These are phyloP conservation scores for Parasarocladium wereldwijsianum DNA, from an alignment of 2,329 filamentous ascomycete genomes.

Conservation along the genomic window DNA sequence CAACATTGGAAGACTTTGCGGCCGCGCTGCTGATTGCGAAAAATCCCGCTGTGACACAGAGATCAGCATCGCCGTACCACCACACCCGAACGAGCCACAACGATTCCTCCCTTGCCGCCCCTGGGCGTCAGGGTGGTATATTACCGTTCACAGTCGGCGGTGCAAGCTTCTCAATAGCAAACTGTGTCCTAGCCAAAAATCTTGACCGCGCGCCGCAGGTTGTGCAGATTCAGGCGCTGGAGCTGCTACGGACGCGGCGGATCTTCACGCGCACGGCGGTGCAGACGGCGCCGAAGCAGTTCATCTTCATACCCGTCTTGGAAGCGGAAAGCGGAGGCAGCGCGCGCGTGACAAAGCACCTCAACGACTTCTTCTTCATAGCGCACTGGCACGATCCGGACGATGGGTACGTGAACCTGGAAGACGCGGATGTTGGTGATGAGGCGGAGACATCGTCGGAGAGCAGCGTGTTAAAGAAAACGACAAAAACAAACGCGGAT, in stretches of 20 bases:
- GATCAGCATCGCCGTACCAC: constrained; percentile 6
- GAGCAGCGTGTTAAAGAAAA: constrained; percentile 30
- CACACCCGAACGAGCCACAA: constrained; percentile 8
- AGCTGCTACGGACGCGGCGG: constrained; percentile 67
- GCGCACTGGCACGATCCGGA: constrained; percentile 67
- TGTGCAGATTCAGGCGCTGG: constrained; percentile 66
- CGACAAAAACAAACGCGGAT: constrained; percentile 9
- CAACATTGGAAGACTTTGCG: constrained; percentile 69
- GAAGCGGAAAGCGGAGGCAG: constrained; percentile 29
- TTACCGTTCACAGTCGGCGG: constrained; percentile 14
- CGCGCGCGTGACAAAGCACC: constrained; percentile 36
- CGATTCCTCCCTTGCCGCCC: constrained; percentile 11
- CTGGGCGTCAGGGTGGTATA: constrained; percentile 2
- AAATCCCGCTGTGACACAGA: constrained; percentile 10
- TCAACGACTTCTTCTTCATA: constrained; percentile 77
- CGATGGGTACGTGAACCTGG: constrained; percentile 62
- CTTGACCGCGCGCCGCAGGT: constrained; percentile 58
- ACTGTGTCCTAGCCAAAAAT: constrained; percentile 70
- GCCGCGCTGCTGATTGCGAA: constrained; percentile 44
- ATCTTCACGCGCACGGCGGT: constrained; percentile 64
- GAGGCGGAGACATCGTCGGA: constrained; percentile 20
- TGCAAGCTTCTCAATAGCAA: constrained; percentile 43
- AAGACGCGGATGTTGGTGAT: constrained; percentile 33
- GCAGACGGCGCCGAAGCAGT: constrained; percentile 59
- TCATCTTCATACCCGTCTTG: constrained; percentile 68